A percentile compares a stretch with the other conserved stretches of the same genome.
Evolutionary conservation across 2,329 filamentous ascomycete genomes (phyloP).

Genomic region (Botryosphaeria dothidea): DNA sequence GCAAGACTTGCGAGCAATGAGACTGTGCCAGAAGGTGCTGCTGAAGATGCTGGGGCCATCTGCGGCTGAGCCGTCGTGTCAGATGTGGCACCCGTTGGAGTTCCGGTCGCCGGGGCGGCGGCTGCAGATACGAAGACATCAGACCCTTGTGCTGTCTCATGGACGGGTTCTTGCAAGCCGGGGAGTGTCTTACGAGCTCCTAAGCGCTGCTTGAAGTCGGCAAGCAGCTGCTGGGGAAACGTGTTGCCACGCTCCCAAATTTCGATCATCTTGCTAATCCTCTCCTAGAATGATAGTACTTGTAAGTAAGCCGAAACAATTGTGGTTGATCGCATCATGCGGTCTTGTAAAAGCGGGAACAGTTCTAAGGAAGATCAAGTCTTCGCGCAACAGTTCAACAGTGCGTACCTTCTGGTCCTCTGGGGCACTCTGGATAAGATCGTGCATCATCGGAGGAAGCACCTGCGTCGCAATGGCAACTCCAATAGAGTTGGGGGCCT

Average conservation of each 20-base stretch:
- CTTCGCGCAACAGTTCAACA: constrained; percentile 58
- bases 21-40: constrained; percentile 29
- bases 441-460: constrained; percentile 91
- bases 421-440: constrained; percentile 85
- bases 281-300: constrained; percentile 61
- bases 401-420: constrained; percentile 79
- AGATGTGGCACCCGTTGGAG: constrained; percentile 19
- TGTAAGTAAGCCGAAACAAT: constrained; percentile 2
- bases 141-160: constrained; percentile 18
- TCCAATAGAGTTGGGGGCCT: constrained; percentile 15
- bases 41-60: constrained; percentile 25
- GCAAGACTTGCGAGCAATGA: constrained; percentile 38
- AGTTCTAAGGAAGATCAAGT: neutral
- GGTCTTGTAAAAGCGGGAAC: neutral
- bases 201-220: constrained; percentile 69
- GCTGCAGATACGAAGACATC: constrained; percentile 22
- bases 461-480: constrained; percentile 87
- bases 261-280: constrained; percentile 91
- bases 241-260: constrained; percentile 98
- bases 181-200: constrained; percentile 13
- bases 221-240: constrained; percentile 78
- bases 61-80: constrained; percentile 26
- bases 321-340: neutral
- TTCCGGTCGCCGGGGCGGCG: neutral
- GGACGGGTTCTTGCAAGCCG: neutral